These are phyloP conservation scores for Sporothrix pseudoabietina DNA, from an alignment of 2,329 filamentous ascomycete species.

Conservation along the genomic window DNA sequence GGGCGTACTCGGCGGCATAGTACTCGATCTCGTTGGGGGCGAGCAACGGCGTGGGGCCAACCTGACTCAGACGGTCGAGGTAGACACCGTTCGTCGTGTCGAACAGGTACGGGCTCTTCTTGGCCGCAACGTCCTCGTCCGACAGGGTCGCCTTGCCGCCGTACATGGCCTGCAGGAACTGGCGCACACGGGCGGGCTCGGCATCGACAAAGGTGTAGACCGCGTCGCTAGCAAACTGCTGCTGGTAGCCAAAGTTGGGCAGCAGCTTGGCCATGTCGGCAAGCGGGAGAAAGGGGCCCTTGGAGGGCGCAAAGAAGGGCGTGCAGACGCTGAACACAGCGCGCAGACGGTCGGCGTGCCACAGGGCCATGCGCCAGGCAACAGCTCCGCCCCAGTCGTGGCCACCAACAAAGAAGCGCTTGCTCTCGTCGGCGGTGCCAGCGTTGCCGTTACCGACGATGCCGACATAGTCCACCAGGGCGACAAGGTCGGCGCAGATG, in stretches of 20 bases:
- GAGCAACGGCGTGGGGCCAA: constrained; percentile 62
- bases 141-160: constrained; percentile 60
- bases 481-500: constrained; percentile 73
- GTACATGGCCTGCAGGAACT: constrained; percentile 72
- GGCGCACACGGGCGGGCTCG: constrained; percentile 58
- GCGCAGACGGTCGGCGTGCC: constrained; percentile 70
- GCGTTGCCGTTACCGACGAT: constrained; percentile 38
- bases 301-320: constrained; percentile 63
- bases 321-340: constrained; percentile 81
- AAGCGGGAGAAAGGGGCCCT: constrained; percentile 54
- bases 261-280: constrained; percentile 58
- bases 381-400: constrained; percentile 90
- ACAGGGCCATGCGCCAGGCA: constrained; percentile 71
- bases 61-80: constrained; percentile 61
- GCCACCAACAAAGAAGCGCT: constrained; percentile 72
- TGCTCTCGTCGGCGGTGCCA: constrained; percentile 48
- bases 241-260: constrained; percentile 79
- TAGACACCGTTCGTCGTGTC: constrained; percentile 62
- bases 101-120: constrained; percentile 50
- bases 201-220: constrained; percentile 60
- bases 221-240: constrained; percentile 72
- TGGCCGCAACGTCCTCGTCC: constrained; percentile 40
- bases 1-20: constrained; percentile 72
- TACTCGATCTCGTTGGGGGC: constrained; percentile 71
- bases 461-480: constrained; percentile 64